Evolutionary conservation across 352 stramenopile genomes (phyloP), one percentile per base, ranked within the genome.

Genomic region (Pythium diclinum): DNA sequence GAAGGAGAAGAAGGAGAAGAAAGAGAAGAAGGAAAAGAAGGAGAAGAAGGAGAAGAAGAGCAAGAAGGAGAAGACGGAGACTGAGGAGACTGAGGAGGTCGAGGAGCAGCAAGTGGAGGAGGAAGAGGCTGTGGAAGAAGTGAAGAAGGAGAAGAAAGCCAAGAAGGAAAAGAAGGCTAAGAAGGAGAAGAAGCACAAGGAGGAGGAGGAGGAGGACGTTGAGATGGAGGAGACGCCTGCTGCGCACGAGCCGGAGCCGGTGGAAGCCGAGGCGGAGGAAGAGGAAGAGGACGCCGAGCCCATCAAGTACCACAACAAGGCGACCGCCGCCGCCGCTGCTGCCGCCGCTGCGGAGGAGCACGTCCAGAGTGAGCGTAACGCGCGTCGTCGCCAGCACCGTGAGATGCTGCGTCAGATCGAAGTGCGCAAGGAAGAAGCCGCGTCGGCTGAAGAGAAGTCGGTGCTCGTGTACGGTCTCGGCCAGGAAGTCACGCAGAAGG

Each of bases 281-380:
- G 47, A 65, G 8, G 63, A 69, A 33, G 58, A 67, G 49, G 61
- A 74, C 32, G 48, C 53, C 11, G 62, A 61, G 9, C 56, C 66
- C 38, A 75, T 72, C 49, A 75, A 75, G 33, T 65, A 75, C 10
- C 68, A 86, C 61, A 46, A 62, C 30, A 68, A 69, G 30, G 56
- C 59, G 19, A 49, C 28, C 40, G 44, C 34, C 36, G 48, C 48
- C 13, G 14, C 38, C 7, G 49, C 52, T 21, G 54, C 65, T 25
- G 14, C 61, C 19, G 46, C 34, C 0, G 7, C 62, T 59, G 59
- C 61, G 7, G 46, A 71, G 25, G 54, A 68, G 54, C 77, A 78
- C 58, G 72, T 80, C 21, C 86, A 94, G 68, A 94, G 84, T 63
- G 86, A 93, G 33, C 84, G 86, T 6, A 94, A 94, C 60, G 81